Evolutionary conservation across 2,329 filamentous ascomycete genomes (phyloP).

Genomic region (Epichloe hybrida): DNA sequence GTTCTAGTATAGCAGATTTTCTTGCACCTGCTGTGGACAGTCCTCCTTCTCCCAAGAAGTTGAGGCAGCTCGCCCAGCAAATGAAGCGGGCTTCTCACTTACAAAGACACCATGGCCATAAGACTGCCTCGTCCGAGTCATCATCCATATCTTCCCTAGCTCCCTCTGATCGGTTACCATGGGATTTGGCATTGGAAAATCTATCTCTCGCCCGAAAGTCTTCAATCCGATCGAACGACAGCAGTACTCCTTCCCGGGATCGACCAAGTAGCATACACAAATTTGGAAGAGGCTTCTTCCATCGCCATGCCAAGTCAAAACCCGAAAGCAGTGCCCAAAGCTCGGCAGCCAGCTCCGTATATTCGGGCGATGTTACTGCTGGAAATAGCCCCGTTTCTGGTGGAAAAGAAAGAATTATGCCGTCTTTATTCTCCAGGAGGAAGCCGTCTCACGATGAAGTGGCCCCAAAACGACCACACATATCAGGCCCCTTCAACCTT

Average conservation of each 20-base stretch:
- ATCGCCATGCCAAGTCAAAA: slow-evolving; percentile 35
- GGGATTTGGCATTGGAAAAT: slow-evolving; percentile 36
- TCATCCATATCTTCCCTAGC: slow-evolving; percentile 37
- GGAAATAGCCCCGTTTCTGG: slow-evolving; percentile 18
- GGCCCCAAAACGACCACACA: slow-evolving; percentile 31
- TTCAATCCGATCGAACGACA: slow-evolving; percentile 40
- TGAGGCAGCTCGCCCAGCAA: slow-evolving; percentile 45
- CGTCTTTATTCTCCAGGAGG: slow-evolving; percentile 38
- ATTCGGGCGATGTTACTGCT: slow-evolving; percentile 28
- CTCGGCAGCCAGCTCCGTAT: slow-evolving; percentile 34
- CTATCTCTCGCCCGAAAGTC: slow-evolving; percentile 39
- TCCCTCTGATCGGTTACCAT: slow-evolving; percentile 28
- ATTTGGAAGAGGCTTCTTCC: slow-evolving; percentile 46
- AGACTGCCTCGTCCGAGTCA: slow-evolving; percentile 38
- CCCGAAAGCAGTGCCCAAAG: slow-evolving; percentile 36
- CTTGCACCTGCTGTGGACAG: slow-evolving; percentile 46
- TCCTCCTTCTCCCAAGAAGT: slow-evolving; percentile 45
- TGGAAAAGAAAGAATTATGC: slow-evolving; percentile 32
- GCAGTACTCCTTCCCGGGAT: slow-evolving; percentile 38
- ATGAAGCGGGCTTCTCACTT: slow-evolving; percentile 39
- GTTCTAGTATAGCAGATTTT: slow-evolving; percentile 24
- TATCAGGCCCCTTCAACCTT: slow-evolving; percentile 53
- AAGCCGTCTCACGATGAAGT: slow-evolving; percentile 25
- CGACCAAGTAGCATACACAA: slow-evolving; percentile 46
- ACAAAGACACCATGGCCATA: slow-evolving; percentile 18